Evolutionary conservation across 73 alveolate species (phyloP).

Genomic region (Uronychia binucleata): DNA sequence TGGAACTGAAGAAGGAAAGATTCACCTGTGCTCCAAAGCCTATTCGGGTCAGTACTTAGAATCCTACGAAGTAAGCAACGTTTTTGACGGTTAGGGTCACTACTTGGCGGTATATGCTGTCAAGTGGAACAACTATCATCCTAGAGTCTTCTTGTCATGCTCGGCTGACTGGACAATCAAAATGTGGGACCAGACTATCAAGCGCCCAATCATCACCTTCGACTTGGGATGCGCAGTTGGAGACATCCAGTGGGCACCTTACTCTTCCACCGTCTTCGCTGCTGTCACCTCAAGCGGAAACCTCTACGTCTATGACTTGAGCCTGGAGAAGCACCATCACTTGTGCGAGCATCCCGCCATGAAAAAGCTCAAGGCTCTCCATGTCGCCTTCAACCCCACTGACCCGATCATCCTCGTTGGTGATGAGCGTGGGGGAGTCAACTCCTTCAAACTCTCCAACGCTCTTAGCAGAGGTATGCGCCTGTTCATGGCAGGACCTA

Average conservation of each 20-base stretch:
- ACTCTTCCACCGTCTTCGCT: conserved; percentile 97
- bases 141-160: conserved; percentile 94
- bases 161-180: conserved; percentile 99
- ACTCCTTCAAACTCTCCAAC: conserved; percentile 70
- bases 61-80: conserved; percentile 71
- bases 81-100: conserved; percentile 79
- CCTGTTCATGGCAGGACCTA: too few relatives aligned
- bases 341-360: conserved; percentile 82
- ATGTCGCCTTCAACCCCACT: conserved; percentile 85
- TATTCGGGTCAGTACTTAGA: conserved; percentile 95
- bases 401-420: conserved; percentile 95
- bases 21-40: conserved; percentile 99
- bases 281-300: conserved; percentile 90
- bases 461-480: conserved; percentile 47
- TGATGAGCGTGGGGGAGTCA: conserved; percentile 89
- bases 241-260: conserved; percentile 99
- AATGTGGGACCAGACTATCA: conserved; percentile 97
- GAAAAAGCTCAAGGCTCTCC: conserved; percentile 90
- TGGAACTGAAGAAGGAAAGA: conserved; percentile 99
- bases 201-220: conserved; percentile 94
- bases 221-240: conserved; percentile 99
- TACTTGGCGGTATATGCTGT: conserved; percentile 98
- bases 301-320: conserved; percentile 87
- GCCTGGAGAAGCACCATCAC: conserved; percentile 82
- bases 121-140: conserved; percentile 98